phyloP scores from a whole-genome alignment of 2,329 filamentous ascomycete genomes.

The Aspergillus candidus region DNA sequence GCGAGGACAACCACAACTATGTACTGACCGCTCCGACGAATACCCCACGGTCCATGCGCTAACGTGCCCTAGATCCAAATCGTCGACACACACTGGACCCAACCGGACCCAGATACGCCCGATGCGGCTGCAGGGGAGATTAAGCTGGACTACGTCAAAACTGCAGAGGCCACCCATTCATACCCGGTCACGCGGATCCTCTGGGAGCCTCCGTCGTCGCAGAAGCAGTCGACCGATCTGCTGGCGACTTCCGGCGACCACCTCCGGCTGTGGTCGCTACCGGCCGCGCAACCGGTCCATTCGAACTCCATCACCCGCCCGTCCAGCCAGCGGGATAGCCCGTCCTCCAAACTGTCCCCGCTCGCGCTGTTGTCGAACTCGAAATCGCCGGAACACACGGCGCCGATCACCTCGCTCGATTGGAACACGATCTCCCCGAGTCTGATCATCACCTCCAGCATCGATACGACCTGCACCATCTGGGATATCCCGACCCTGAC shows the following conservation, averaged over 20 bases:
- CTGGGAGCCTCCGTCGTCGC: conserved; percentile 91
- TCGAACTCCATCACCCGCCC: conserved; percentile 64
- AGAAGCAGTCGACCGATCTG: conserved; percentile 92
- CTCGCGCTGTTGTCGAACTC: conserved; percentile 92
- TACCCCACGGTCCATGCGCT: conserved; percentile 9
- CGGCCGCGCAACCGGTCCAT: conserved; percentile 55
- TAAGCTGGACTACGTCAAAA: conserved; percentile 77
- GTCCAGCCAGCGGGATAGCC: conserved; percentile 56
- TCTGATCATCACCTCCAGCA: conserved; percentile 96
- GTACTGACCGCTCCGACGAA: conserved; percentile 46
- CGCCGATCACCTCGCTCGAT: conserved; percentile 89
- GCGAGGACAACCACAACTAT: conserved; percentile 98
- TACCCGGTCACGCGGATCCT: conserved; percentile 93
- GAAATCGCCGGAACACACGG: conserved; percentile 96
- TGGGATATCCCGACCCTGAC: conserved; percentile 98
- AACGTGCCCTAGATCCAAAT: conserved; percentile 74
- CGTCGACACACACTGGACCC: conserved; percentile 74
- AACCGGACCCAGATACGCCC: conserved; percentile 61
- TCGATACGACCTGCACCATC: conserved; percentile 98
- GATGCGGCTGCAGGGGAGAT: conserved; percentile 61
- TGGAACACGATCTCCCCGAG: conserved; percentile 98
- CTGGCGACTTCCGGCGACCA: conserved; percentile 94
- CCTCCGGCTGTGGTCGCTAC: conserved; percentile 86
- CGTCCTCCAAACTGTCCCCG: conserved; percentile 77
- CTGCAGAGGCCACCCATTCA: conserved; percentile 94